Conservation (phyloP, 345 rosid genomes). For the Capsella bursapastoris region DNA sequence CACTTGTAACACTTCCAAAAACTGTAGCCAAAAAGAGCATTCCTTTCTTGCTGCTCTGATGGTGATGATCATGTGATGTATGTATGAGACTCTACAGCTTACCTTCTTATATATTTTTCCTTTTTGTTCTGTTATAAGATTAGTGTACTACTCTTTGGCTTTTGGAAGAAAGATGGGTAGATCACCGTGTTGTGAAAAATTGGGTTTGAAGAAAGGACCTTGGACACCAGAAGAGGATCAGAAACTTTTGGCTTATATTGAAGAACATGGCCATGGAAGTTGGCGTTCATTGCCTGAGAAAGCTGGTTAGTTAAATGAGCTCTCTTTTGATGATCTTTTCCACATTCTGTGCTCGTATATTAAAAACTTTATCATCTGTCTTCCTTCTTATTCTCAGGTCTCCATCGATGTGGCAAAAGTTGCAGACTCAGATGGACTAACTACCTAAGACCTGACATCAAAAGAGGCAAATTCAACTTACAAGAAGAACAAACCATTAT, state of each 20-base stretch:
- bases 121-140: slow-evolving; percentile 8
- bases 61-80: slow-evolving; percentile 32
- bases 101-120: slow-evolving; percentile 6
- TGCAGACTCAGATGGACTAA: slow-evolving; percentile 90
- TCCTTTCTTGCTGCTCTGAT: slow-evolving; percentile 8
- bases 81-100: slow-evolving; percentile 17
- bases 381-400: slow-evolving; percentile 52
- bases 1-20: slow-evolving; percentile 30
- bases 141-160: slow-evolving; percentile 25
- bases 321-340: slow-evolving; percentile 16
- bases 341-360: slow-evolving; percentile 2
- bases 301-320: slow-evolving; percentile 58
- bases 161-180: slow-evolving; percentile 57
- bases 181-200: slow-evolving; percentile 84
- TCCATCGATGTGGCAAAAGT: slow-evolving; percentile 91
- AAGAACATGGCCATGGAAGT: slow-evolving; percentile 94
- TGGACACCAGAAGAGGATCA: slow-evolving; percentile 98
- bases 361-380: slow-evolving; percentile 1
- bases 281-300: slow-evolving; percentile 87
- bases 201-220: slow-evolving; percentile 93
- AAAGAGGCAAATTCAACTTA: slow-evolving; percentile 46
- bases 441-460: slow-evolving; percentile 46
- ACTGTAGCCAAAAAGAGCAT: slow-evolving; percentile 26
- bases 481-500: slow-evolving; percentile 47
- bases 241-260: slow-evolving; percentile 82